phyloP scores from a whole-genome alignment of 768 basidiomycete species.

The Mycena vitilis region DNA sequence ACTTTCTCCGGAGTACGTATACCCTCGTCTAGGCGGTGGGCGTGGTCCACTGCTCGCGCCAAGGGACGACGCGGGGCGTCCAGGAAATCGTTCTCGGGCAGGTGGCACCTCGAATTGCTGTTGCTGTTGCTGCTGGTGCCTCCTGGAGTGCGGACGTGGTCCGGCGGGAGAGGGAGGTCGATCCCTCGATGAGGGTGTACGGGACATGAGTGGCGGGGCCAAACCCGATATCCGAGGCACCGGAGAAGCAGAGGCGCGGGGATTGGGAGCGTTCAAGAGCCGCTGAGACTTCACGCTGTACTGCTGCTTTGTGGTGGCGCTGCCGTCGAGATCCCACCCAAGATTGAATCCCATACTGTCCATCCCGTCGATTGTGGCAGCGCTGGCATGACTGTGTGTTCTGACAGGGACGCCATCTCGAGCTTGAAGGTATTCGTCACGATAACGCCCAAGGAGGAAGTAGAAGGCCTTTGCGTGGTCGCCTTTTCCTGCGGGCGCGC shows the following conservation, averaged over 20 bases:
- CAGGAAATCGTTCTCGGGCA: constrained; percentile 28
- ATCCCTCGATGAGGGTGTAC: constrained; percentile 47
- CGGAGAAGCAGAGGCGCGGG: constrained; percentile 17
- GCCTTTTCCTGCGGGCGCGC: constrained; percentile 76
- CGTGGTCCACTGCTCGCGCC: constrained; percentile 44
- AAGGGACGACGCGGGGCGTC: constrained; percentile 42
- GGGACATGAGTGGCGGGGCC: constrained; percentile 40
- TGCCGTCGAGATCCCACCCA: constrained; percentile 49
- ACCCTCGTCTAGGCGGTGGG: constrained; percentile 50
- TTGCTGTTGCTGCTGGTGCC: constrained; percentile 13
- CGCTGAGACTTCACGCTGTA: constrained; percentile 34
- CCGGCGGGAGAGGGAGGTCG: constrained; percentile 64
- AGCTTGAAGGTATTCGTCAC: constrained; percentile 65
- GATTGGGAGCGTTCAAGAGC: constrained; percentile 24
- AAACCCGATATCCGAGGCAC: constrained; percentile 31
- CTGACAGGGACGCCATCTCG: constrained; percentile 56
- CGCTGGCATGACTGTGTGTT: constrained; percentile 16
- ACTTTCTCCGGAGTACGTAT: constrained; percentile 46
- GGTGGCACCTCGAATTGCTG: constrained; percentile 12
- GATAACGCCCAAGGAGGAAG: constrained; percentile 81
- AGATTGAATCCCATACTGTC: constrained; percentile 50
- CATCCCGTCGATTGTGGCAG: constrained; percentile 34
- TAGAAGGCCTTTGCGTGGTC: constrained; percentile 91
- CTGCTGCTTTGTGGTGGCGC: constrained; percentile 42
- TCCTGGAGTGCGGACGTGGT: constrained; percentile 51